Evolutionary conservation across 192 early-diverging fungal species (phyloP), one percentile per base, ranked within the genome.

Genomic region (Phycomyces blakesleeanus): DNA sequence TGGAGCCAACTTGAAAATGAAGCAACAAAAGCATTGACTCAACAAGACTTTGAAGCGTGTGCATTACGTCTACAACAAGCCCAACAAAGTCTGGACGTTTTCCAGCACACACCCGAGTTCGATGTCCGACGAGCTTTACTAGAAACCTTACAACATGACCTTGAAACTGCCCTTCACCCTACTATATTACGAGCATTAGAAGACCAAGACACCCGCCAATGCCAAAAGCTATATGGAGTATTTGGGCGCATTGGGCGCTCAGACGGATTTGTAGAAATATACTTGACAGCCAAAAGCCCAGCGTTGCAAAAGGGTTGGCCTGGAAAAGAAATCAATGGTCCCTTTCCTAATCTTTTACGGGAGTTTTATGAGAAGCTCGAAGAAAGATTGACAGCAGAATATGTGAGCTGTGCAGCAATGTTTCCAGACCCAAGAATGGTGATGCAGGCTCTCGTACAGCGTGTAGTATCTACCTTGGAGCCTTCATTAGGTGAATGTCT

Each of bases 1-100:
- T 93, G 91, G 91, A 84, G 66, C 27, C 87, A 87, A 27, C 80
- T 93, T 39, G 79, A 86, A 24, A 62, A 76, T 0, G 90, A 93
- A 62, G 85, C 89, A 5, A 71, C 67, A 22, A 77, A 76, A 4
- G 78, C 89, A n/a, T 81, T 93, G 59, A 78, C 74, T 3, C 73
- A 82, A 0, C 66, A 76, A 1, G 90, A 91, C 63, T 87, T 77
- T 71, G 74, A 78, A 20, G 80, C 76, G 34, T 90, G 89, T 12
- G 84, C 82, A 0, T 41, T 60, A 5, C 66, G 87, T 26, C 74
- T 93, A 38, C 71, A 80, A 14, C 87, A 87, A 42, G 91, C 91
- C 0, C 79, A 87, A 55, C 76, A 80, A 34, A 88, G 85, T 3
- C 63, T 92, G 65, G 57, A 55, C 2, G 71, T 89, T 3, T 78